Evolutionary conservation across 345 rosid genomes (phyloP), one percentile per base, ranked within the genome.

Genomic region (Hibiscus syriacus): DNA sequence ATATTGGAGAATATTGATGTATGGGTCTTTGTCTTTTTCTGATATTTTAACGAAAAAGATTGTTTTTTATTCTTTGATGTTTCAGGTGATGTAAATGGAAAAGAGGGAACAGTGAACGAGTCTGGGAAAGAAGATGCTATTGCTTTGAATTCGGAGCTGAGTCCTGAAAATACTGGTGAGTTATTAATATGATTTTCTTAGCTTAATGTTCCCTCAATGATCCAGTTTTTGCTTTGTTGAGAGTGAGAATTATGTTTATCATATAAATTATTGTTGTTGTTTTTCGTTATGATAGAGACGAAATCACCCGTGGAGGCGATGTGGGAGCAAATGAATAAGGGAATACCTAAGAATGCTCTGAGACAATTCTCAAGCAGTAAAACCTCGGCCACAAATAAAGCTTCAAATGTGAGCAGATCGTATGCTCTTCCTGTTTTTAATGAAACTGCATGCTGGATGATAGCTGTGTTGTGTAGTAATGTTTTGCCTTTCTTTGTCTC

Each of bases 321-420:
- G 73, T 88, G 94, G 94, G 85, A 84, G 76, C 78, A 88, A 55
- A 82, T 88, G 94, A 86, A 84, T 67, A 69, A 80, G 73, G 91
- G 89, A 32, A 59, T 75, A 9, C 64, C 77, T 38, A 78, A 67
- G 50, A 70, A 76, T 60, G 62, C 45, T 30, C 70, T 67, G 60
- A 79, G 71, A 54, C 53, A 78, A 16, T 36, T 76, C 72, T 64
- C 76, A 2, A 79, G 61, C 71, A 80, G 70, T 72, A 62, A 65
- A 25, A 9, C 60, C 58, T 74, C 85, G 23, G 56, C 73, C 3
- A n/a, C 70, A 59, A 76, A 49, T 34, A 41, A 64, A 67, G 38
- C 70, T 1, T 67, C 77, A 30, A 77, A 82, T 72, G 94, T 88
- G 71, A 82, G 85, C 54, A 55, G 53, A 25, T 55, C n/a, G 17